phyloP scores from a whole-genome alignment of 192 early-diverging fungal species.

The Coemansia biformis region DNA sequence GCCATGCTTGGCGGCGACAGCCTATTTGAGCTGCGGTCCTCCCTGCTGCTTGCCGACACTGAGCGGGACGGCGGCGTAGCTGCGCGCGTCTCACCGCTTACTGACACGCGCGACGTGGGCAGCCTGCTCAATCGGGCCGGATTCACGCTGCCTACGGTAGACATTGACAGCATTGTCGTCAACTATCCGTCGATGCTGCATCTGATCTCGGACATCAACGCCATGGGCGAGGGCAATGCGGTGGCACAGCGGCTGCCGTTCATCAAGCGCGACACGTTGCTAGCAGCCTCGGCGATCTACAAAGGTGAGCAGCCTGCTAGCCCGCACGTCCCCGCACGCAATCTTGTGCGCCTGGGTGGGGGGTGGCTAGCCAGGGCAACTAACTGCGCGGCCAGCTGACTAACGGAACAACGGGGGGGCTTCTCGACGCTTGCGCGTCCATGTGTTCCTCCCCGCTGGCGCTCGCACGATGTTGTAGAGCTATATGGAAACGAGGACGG shows the following conservation, averaged over 20 bases:
- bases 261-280: constrained; percentile 74
- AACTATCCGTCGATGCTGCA: constrained; percentile 91
- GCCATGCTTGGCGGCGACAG: constrained; percentile 94
- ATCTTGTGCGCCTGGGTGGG: no score
- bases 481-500: constrained; percentile 86
- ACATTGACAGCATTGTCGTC: constrained; percentile 86
- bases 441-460: no score
- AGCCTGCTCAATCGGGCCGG: constrained; percentile 75
- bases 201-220: constrained; percentile 77
- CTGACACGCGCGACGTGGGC: constrained; percentile 74
- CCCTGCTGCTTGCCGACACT: constrained; percentile 85
- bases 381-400: no score
- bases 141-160: constrained; percentile 86
- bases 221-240: constrained; percentile 95
- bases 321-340: no score
- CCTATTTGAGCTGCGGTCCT: constrained; percentile 88
- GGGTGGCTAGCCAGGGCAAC: no score
- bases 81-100: constrained; percentile 86
- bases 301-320: no score
- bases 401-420: no score
- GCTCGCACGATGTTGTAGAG: no score
- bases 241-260: constrained; percentile 65
- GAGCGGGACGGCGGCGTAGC: constrained; percentile 87
- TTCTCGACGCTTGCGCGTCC: no score
- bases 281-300: constrained; percentile 82